A percentile compares a stretch with the other conserved stretches of the same genome.
Evolutionary conservation across 2,329 filamentous ascomycete genomes (phyloP).

Genomic region (Microdochium bolleyi): DNA sequence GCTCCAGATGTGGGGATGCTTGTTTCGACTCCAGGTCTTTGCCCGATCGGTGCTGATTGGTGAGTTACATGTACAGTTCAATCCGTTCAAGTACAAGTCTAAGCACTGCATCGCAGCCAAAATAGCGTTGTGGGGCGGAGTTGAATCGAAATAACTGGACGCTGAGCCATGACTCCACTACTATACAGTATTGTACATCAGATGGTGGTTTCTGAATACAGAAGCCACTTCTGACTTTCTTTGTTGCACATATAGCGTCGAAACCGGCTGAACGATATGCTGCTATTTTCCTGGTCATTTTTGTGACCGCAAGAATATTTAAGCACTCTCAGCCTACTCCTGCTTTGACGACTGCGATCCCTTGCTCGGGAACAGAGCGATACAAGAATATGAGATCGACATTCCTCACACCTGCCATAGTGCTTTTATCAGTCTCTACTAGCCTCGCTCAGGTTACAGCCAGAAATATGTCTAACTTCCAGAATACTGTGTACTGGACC

Average conservation of each 20-base stretch:
- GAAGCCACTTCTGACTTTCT: background rate
- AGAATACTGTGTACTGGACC: slow-evolving; percentile 38
- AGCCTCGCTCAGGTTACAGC: background rate
- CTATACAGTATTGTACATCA: background rate
- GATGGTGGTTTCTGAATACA: background rate
- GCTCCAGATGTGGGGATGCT: background rate
- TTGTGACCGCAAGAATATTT: background rate
- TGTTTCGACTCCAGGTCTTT: background rate
- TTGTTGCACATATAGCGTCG: background rate
- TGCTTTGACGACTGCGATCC: background rate
- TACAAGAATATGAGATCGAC: background rate
- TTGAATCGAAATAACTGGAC: background rate
- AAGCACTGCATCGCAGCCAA: background rate
- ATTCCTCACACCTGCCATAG: background rate
- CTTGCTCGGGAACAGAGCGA: background rate
- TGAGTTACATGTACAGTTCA: background rate
- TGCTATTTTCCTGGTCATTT: background rate
- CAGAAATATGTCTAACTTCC: slow-evolving; percentile 18
- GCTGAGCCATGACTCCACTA: background rate
- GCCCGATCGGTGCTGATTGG: background rate
- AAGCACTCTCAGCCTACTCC: background rate
- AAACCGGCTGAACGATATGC: background rate
- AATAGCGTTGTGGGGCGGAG: background rate
- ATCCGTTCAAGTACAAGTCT: background rate
- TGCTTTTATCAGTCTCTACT: background rate